phyloP scores from a whole-genome alignment of 495 filamentous ascomycete genomes.

The Cenococcum geophilum region DNA sequence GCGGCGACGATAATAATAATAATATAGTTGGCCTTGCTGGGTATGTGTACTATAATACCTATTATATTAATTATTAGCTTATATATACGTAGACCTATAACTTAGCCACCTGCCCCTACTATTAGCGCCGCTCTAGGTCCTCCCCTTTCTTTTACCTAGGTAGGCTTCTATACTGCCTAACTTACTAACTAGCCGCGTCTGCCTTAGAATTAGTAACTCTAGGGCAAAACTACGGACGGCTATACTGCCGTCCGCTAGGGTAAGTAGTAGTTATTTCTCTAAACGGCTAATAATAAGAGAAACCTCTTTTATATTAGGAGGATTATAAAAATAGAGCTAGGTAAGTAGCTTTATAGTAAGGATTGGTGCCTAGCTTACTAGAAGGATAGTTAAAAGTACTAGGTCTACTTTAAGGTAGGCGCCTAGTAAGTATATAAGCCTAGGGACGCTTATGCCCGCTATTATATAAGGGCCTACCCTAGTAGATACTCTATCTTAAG shows the following conservation, averaged over 20 bases:
- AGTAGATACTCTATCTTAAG: neutral
- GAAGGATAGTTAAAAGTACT: constrained; percentile 1
- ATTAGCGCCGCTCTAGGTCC: too few relatives aligned
- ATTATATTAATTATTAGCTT: neutral
- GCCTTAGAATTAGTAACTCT: constrained; percentile 1
- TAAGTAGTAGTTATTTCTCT: constrained; percentile 6
- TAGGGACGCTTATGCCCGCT: too few relatives aligned
- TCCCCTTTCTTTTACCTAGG: too few relatives aligned
- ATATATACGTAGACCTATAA: too few relatives aligned
- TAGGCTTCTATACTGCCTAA: too few relatives aligned
- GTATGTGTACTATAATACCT: neutral
- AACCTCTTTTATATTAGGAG: neutral
- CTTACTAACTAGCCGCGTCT: too few relatives aligned
- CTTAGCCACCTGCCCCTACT: too few relatives aligned
- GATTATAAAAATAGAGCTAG: neutral
- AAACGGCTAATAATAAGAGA: neutral
- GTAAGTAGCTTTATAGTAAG: constrained; percentile 5
- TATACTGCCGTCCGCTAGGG: neutral
- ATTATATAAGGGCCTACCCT: too few relatives aligned
- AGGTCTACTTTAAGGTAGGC: neutral
- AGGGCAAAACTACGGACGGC: neutral
- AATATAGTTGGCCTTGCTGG: neutral
- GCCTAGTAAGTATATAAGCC: too few relatives aligned
- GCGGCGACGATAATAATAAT: neutral
- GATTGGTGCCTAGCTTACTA: constrained; percentile 1